Evolutionary conservation across 805 yeast genomes (phyloP).

Genomic region (Candida verbasci): DNA sequence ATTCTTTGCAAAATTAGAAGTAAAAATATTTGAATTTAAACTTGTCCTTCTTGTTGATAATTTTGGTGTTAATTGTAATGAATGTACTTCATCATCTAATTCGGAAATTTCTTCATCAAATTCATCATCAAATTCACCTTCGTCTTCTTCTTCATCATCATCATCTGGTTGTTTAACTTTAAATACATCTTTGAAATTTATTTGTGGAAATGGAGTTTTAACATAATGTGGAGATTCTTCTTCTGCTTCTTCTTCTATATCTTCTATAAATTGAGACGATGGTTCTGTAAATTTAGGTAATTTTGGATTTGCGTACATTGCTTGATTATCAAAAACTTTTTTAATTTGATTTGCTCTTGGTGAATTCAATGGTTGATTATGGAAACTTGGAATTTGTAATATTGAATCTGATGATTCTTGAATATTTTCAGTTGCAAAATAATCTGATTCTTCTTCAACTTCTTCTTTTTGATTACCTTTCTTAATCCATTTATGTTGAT

Average conservation of each 20-base stretch:
- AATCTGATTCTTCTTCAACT: constrained; percentile 5
- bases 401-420: constrained; percentile 8
- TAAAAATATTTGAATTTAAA: not conserved
- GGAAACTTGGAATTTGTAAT: not conserved
- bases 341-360: constrained; percentile 39
- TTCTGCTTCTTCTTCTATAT: constrained; percentile 9
- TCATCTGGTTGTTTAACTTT: constrained; percentile 11
- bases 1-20: constrained; percentile 1
- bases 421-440: constrained; percentile 6
- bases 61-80: constrained; percentile 11
- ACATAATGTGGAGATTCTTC: constrained; percentile 23
- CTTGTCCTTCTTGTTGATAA: not conserved
- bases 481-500: constrained; percentile 66
- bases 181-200: constrained; percentile 31
- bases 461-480: not conserved
- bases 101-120: constrained; percentile 17
- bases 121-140: constrained; percentile 15
- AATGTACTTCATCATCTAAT: constrained; percentile 20
- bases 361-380: constrained; percentile 19
- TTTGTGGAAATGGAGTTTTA: constrained; percentile 37
- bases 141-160: constrained; percentile 17
- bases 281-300: constrained; percentile 6
- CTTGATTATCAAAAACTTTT: constrained; percentile 40
- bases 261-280: constrained; percentile 22
- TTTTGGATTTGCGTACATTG: constrained; percentile 32